Evolutionary conservation across 192 early-diverging fungal genomes (phyloP), one percentile per base, ranked within the genome.

Genomic region (Rhizoclosmatium sp.): DNA sequence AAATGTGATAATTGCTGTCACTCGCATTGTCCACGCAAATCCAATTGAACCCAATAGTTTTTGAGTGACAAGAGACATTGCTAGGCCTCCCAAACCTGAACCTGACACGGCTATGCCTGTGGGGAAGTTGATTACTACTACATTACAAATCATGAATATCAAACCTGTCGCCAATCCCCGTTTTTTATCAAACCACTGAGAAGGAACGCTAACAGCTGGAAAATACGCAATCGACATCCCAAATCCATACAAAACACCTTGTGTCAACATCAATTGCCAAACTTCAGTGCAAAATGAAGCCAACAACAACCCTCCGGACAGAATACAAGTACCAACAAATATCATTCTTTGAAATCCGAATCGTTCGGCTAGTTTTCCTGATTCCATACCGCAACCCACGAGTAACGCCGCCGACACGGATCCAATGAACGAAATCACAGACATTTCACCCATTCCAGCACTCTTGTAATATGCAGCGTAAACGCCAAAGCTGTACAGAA

Each of bases 141-240:
- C 31, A 31, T 31, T 31, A 31, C 31, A 31, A 31, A 31, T 31
- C 31, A 31, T 31, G 31, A 31, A 31, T 31, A 31, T 31, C 39
- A 94, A 59, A 14, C 93, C 94, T 42, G 92, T 85, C 2, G 94
- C 94, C 47, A 94, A 60, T 0, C 90, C 91, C 5, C 92, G 85
- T 58, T 86, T 82, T 72, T 85, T 87, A 62, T 80, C 75, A 75
- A 93, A 94, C 91, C 92, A 96, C 76, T 94, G 91, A 2, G 87
- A 76, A 4, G 91, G 86, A 3, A 92, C 88, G 14, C 87, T 86
- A 51, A 93, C 85, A 31, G 85, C 88, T 0, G 93, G 92, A 14
- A 91, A 87, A 58, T 90, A 90, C 14, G 93, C 68, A 47, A 96
- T 81, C 3, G 88, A 87, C 16, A 86, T 81, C 82, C 82, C 51